Percentiles rank a stretch among this genome's conserved stretches.
These are phyloP conservation scores for Inga laurina DNA, from an alignment of 306 rosid species.

Conservation along the genomic window DNA sequence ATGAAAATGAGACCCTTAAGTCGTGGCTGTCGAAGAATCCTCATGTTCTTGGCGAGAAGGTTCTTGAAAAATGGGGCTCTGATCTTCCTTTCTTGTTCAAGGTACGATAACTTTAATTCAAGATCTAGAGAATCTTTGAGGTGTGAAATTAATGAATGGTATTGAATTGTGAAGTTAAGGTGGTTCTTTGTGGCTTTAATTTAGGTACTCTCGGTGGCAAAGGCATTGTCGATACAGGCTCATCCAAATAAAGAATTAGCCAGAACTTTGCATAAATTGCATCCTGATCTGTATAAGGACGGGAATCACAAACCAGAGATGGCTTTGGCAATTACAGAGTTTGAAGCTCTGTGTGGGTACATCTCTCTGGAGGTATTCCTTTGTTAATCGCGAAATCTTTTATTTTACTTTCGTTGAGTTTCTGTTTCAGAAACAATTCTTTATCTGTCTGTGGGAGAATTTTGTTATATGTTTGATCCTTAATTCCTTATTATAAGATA, in stretches of 20 bases:
- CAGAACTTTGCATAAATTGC: slow-evolving; percentile 54
- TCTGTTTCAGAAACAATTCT: neutral
- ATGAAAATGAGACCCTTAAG: slow-evolving; percentile 45
- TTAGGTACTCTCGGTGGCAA: slow-evolving; percentile 71
- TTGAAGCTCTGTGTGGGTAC: slow-evolving; percentile 80
- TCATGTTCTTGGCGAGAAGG: slow-evolving; percentile 57
- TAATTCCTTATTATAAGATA: neutral
- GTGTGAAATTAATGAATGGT: neutral
- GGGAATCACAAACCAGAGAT: slow-evolving; percentile 87
- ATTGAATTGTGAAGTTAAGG: neutral
- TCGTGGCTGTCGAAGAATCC: slow-evolving; percentile 67
- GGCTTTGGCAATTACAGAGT: slow-evolving; percentile 70
- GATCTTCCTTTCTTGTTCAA: slow-evolving; percentile 79
- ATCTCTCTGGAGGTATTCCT: slow-evolving; percentile 51
- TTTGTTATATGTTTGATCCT: neutral
- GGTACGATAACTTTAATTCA: slow-evolving; percentile 36
- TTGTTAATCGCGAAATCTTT: slow-evolving; percentile 1
- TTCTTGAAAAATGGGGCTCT: slow-evolving; percentile 57
- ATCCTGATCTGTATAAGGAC: slow-evolving; percentile 65
- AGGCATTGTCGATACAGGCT: slow-evolving; percentile 82
- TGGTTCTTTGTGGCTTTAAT: neutral
- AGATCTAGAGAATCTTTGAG: neutral
- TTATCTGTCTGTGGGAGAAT: neutral
- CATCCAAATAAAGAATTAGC: slow-evolving; percentile 79
- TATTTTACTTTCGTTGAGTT: too few species aligned